Base-by-base conservation (phyloP, 2,329 filamentous ascomycete genomes). In the Alternaria incomplexa region DNA sequence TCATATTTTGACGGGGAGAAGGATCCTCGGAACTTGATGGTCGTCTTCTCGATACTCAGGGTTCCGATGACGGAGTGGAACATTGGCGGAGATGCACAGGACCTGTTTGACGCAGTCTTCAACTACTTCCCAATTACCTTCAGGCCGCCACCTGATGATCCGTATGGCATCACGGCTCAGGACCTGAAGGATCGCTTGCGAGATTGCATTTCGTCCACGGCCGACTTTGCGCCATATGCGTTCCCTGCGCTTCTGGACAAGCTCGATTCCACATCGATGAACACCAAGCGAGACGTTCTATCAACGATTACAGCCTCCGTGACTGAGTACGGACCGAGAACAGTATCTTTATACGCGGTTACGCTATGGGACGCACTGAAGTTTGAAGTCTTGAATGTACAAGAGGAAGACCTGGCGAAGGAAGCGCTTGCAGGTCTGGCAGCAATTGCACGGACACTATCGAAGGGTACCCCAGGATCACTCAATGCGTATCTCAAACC, bases 91-190 rank as follows among this genome's bases (percentile, higher is more conserved):
- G 84, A 89, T 75, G 85, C 85, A 9, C 62, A 80, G 73, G 83
- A 85, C 28, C 81, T 91, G 47, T 91, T 91, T 72, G 89, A 91
- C 67, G 85, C 88, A 4, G 88, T 90, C 17, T 91, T 90, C 78
- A 90, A 90, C 70, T 91, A 91, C 76, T 91, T 91, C 73, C 89
- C 89, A 0, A 91, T 91, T 68, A 91, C 89, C 0, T 91, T 91
- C 78, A 85, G 87, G 70, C 89, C 89, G 11, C 89, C 89, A 1
- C 89, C 88, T 11, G 88, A 90, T 66, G 89, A 91, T 71, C 89
- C 89, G 1, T 91, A 90, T 64, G 87, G 88, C 2, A 90, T 91
- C 64, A 91, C 89, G 3, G 87, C 89, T 3, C 88, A 91, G 69
- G 87, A 91, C 70, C 77, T 91, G 61, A 91, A 91, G 71, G 84